Evolutionary conservation across 1,139 yeast species (phyloP).

Genomic region (Kodamaea fungicola): DNA sequence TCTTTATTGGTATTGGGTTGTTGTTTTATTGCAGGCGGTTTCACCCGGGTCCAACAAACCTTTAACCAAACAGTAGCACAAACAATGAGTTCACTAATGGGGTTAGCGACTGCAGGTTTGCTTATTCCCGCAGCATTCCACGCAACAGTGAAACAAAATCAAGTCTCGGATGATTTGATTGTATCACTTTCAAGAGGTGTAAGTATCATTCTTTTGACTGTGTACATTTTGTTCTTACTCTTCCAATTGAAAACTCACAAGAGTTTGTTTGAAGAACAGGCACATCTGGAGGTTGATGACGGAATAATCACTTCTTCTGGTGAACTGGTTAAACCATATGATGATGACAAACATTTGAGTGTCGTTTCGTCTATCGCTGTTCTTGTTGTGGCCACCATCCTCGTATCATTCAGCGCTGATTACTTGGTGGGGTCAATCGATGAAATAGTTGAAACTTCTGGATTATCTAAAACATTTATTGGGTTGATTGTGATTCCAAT

Average conservation of each 20-base stretch:
- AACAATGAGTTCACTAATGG: conserved; percentile 92
- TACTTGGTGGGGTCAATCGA: conserved; percentile 91
- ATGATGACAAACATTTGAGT: conserved; percentile 33
- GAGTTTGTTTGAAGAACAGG: conserved; percentile 43
- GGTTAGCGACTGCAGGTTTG: conserved; percentile 83
- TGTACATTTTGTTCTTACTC: conserved; percentile 72
- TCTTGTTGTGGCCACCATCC: conserved; percentile 63
- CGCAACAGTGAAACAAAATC: conserved; percentile 61
- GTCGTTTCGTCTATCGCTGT: conserved; percentile 42
- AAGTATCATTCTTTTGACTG: conserved; percentile 69
- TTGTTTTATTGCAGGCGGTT: conserved; percentile 91
- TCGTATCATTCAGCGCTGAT: conserved; percentile 91
- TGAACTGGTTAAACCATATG: conserved; percentile 21
- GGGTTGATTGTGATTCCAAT: conserved; percentile 93
- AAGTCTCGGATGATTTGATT: conserved; percentile 47
- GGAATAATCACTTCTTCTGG: conserved; percentile 26
- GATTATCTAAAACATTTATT: conserved; percentile 89
- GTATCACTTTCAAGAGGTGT: conserved; percentile 83
- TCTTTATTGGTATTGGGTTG: conserved; percentile 88
- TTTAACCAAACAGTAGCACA: conserved; percentile 97
- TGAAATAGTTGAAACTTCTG: conserved; percentile 76
- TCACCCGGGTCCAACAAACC: conserved; percentile 76
- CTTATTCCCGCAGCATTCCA: conserved; percentile 95
- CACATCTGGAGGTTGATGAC: conserved; percentile 36
- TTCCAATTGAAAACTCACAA: conserved; percentile 91